Evolutionary conservation across 257 asterid species (phyloP).

Genomic region (Gynochthodes officinalis): DNA sequence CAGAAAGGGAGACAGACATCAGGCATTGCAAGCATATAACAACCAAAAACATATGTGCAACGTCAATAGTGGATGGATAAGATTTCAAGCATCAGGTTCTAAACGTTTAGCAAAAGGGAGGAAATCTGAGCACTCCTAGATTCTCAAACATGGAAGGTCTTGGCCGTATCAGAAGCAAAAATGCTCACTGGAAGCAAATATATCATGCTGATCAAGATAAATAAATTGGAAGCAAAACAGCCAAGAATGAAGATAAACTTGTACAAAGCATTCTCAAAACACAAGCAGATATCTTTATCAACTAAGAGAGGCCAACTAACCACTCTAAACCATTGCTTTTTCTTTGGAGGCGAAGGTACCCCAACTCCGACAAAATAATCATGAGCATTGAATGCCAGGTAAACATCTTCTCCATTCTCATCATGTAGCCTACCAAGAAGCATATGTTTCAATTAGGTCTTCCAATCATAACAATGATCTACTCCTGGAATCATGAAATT

Average conservation of each 20-base stretch:
- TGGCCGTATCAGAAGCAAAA: background rate
- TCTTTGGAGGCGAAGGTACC: conserved; percentile 69
- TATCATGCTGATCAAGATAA: no score
- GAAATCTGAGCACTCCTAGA: background rate
- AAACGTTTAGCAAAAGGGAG: background rate
- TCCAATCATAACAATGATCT: background rate
- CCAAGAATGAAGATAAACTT: background rate
- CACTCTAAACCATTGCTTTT: conserved; percentile 74
- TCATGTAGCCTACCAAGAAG: conserved; percentile 65
- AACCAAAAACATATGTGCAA: no score
- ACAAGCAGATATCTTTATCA: background rate
- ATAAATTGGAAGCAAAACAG: background rate
- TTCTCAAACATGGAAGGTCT: background rate
- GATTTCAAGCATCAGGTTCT: background rate
- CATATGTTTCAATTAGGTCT: background rate
- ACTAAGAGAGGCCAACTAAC: conserved; percentile 41
- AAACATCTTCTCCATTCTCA: conserved; percentile 66
- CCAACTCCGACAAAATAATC: conserved; percentile 51
- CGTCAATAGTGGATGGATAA: no score
- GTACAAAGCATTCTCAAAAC: background rate
- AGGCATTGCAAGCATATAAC: background rate
- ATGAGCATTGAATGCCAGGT: conserved; percentile 83
- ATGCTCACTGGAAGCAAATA: background rate
- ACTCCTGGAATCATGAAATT: background rate
- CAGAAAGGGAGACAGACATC: no score